Conservation (phyloP, 2,329 filamentous ascomycete species). For the Parafenestella ontariensis region DNA sequence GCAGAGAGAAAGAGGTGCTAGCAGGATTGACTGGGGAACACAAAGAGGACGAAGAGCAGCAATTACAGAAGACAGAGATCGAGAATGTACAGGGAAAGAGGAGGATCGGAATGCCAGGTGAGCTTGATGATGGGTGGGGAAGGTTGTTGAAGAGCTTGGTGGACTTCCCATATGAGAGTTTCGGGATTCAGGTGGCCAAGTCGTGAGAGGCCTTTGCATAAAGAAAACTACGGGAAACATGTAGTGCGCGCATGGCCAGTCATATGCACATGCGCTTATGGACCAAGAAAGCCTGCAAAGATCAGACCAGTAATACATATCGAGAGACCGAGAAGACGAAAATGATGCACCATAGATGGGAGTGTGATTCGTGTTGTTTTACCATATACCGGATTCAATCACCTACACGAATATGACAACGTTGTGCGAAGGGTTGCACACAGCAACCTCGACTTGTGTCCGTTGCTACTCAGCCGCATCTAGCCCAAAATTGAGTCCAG, state of each 20-base stretch:
- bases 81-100: slow-evolving; percentile 49
- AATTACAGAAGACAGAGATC: slow-evolving; percentile 43
- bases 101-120: slow-evolving; percentile 58
- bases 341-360: background rate
- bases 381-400: slow-evolving; percentile 23
- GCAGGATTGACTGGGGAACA: slow-evolving; percentile 81
- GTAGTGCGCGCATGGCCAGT: background rate
- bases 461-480: background rate
- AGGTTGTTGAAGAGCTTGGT: slow-evolving; percentile 61
- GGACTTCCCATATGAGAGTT: slow-evolving; percentile 66
- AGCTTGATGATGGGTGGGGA: slow-evolving; percentile 67
- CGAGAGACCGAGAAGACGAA: background rate
- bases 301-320: background rate
- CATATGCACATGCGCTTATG: background rate
- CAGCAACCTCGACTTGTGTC: slow-evolving; percentile 1
- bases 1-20: slow-evolving; percentile 79
- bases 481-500: slow-evolving; percentile 3
- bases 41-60: slow-evolving; percentile 59
- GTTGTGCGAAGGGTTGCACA: slow-evolving; percentile 1
- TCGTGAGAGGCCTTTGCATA: background rate
- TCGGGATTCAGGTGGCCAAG: slow-evolving; percentile 56
- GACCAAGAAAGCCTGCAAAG: background rate
- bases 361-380: slow-evolving; percentile 16
- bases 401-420: slow-evolving; percentile 14
- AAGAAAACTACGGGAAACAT: too few species aligned